Evolutionary conservation across 108 stramenopile genomes (phyloP).

Genomic region (Skeletonema tropicum): DNA sequence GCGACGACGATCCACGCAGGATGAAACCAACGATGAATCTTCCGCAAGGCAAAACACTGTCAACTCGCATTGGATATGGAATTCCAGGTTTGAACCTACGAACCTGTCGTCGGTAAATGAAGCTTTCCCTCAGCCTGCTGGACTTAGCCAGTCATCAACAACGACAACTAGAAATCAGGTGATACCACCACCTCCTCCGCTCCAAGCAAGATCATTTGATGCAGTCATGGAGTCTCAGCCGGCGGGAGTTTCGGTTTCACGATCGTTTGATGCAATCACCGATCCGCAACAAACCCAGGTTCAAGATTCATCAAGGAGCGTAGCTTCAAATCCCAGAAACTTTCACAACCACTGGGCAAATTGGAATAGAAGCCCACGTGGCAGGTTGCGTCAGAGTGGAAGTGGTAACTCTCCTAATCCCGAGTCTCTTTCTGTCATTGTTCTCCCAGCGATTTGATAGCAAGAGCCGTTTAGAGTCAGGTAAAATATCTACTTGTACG

Average conservation of each 20-base stretch:
- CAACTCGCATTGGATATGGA: conserved; percentile 2
- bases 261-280: not conserved
- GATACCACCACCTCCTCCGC: not conserved
- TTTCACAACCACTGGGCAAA: not conserved
- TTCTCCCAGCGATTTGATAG: not conserved
- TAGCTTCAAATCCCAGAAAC: not conserved
- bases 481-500: too few relatives aligned
- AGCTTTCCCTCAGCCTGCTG: conserved; percentile 1
- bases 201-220: conserved; percentile 5
- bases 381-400: not conserved
- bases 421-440: not conserved
- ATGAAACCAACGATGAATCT: not conserved
- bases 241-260: not conserved
- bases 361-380: not conserved
- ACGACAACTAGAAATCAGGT: not conserved
- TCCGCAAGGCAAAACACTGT: not conserved
- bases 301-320: not conserved
- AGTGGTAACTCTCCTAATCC: not conserved
- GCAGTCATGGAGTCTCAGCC: not conserved
- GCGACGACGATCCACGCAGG: not conserved
- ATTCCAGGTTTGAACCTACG: not conserved
- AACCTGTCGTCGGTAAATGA: not conserved
- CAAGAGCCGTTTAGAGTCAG: not conserved
- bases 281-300: not conserved
- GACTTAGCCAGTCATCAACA: not conserved